Evolutionary conservation across 768 basidiomycete genomes (phyloP), one percentile per base, ranked within the genome.

Genomic region (Kwoniella shandongensis): DNA sequence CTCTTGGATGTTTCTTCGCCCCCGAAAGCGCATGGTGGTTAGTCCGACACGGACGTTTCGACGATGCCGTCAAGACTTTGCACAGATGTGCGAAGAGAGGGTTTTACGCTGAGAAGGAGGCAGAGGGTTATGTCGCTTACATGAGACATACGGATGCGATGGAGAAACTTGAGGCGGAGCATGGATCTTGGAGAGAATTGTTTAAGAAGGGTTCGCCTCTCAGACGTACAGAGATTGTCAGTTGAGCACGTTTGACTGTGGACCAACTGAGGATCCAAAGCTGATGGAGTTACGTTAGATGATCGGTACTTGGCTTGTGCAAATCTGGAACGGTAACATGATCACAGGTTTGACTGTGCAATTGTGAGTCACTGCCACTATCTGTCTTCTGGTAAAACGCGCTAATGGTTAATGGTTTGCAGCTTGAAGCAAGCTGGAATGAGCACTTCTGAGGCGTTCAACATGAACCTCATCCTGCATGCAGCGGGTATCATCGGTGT

Each of bases 1-100:
- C 62, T 44, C 30, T 69, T 32, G 74, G 66, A n/a, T 56, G 59
- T 57, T 69, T 40, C 62, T 73, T 76, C 58, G 65, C 64, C 20
- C 74, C 74, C 18, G 70, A 71, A 38, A 61, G 60, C 49, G 29
- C 57, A 22, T 69, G 64, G 64, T 64, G 62, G 63, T 18, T 62
- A 6, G 41, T 61, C 4, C 58, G 61, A 32, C 41, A 71, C 23
- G 76, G 71, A 17, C 63, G 71, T 18, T 51, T 66, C 38, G 73
- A 74, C n/a, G 69, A 75, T 1, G 77, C 77, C 10, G 68, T 72
- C 42, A 39, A 60, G 18, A 32, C 57, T 17, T 23, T 78, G n/a
- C 39, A 39, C 5, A 54, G 67, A 30, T 55, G 73, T n/a, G 61
- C 61, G 11, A 36, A 30, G 38, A 44, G 44, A n/a, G 50, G 41